A percentile compares a stretch with the other conserved stretches of the same genome.
Conservation (phyloP, 2,329 filamentous ascomycete genomes). For the Trichoderma oligosporum region DNA sequence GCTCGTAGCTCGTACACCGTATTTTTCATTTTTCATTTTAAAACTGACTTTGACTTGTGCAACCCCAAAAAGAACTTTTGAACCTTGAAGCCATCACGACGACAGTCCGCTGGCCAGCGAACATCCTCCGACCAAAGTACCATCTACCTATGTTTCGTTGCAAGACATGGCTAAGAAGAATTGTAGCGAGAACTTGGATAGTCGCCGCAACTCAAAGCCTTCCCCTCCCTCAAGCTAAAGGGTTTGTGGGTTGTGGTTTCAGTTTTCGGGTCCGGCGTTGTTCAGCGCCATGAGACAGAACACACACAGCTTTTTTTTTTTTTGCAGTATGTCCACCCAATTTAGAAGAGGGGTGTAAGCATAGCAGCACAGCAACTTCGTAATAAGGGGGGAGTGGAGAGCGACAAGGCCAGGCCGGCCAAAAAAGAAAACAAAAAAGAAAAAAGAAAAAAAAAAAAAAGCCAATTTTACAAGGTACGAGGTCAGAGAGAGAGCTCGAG, state of each 20-base stretch:
- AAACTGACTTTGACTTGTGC: background rate
- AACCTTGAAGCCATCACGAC: background rate
- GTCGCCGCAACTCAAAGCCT: background rate
- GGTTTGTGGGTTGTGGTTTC: background rate
- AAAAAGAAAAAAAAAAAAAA: too few relatives aligned
- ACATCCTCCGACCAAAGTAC: background rate
- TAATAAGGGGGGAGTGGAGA: constrained; percentile 5
- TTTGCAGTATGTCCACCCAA: too few relatives aligned
- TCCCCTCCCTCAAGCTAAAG: too few relatives aligned
- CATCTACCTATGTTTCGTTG: background rate
- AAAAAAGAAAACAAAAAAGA: too few relatives aligned
- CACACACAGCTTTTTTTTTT: too few relatives aligned
- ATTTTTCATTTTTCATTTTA: too few relatives aligned
- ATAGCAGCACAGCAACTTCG: background rate
- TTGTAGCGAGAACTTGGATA: background rate
- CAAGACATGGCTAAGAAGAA: background rate
- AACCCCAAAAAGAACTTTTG: background rate
- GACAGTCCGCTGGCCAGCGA: background rate
- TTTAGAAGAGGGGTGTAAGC: background rate
- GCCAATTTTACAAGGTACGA: too few relatives aligned
- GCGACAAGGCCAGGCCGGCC: background rate
- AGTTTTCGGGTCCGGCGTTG: background rate
- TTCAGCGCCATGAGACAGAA: background rate
- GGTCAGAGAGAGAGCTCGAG: too few relatives aligned
- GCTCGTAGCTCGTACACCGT: constrained; percentile 6